phyloP scores from a whole-genome alignment of 768 basidiomycete genomes.

The Hemileccinum rubropunctum region DNA sequence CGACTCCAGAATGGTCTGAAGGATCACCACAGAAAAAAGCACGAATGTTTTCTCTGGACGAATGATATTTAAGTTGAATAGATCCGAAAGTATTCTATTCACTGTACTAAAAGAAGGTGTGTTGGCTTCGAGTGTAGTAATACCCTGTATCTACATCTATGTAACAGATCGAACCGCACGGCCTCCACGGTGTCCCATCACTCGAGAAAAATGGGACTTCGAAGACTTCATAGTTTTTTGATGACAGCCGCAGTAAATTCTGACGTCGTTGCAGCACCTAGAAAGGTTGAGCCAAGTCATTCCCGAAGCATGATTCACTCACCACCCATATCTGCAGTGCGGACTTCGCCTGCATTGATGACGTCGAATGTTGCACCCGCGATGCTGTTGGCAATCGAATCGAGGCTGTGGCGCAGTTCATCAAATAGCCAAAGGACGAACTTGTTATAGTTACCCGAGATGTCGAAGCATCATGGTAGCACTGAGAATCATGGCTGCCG shows the following conservation, averaged over 20 bases:
- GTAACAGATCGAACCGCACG: slow-evolving; percentile 9
- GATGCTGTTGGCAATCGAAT: slow-evolving; percentile 90
- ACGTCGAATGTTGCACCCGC: slow-evolving; percentile 91
- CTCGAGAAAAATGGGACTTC: slow-evolving; percentile 6
- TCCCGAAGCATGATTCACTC: slow-evolving; percentile 29
- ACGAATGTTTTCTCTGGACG: slow-evolving; percentile 39
- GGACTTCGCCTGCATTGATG: slow-evolving; percentile 81
- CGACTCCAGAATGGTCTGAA: slow-evolving; percentile 5
- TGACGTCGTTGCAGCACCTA: slow-evolving; percentile 86
- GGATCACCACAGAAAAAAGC: slow-evolving; percentile 41
- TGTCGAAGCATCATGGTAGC: slow-evolving; percentile 98
- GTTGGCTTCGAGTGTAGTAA: slow-evolving; percentile 10
- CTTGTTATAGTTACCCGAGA: slow-evolving; percentile 63
- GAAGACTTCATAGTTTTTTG: slow-evolving; percentile 54
- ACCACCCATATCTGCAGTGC: slow-evolving; percentile 96
- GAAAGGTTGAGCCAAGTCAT: slow-evolving; percentile 8
- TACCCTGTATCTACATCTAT: slow-evolving; percentile 27
- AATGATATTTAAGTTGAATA: slow-evolving; percentile 28
- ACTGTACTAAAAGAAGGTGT: slow-evolving; percentile 17
- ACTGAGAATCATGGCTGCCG: slow-evolving; percentile 95
- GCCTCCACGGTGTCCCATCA: neutral
- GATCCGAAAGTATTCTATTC: neutral
- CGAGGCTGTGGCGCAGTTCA: slow-evolving; percentile 54
- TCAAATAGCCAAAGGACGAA: slow-evolving; percentile 15
- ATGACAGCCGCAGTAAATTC: slow-evolving; percentile 95